Evolutionary conservation across 257 asterid genomes (phyloP), one percentile per base, ranked within the genome.

Genomic region (Jacaranda copaia): DNA sequence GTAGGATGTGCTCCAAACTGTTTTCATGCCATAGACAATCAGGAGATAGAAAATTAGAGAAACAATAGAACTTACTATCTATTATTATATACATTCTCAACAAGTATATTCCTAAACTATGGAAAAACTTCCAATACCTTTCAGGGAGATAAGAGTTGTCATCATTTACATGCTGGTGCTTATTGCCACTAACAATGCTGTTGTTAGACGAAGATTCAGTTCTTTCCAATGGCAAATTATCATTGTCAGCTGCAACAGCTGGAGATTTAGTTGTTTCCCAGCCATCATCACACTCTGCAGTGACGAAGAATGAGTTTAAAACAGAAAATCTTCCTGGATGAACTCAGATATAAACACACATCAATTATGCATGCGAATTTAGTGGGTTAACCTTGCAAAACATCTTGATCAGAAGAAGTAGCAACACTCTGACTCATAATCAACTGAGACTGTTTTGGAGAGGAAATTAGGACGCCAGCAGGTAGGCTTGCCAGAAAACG

Each of bases 1-100:
- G 96, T 75, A 92, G 91, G 77, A 69, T 66, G 82, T 87, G 86
- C 84, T 88, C 93, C 82, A 90, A 80, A 82, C 90, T 88, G 93
- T 80, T 81, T 74, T 64, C 60, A 68, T 18, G 19, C 18, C 82
- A 78, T 72, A 83, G 48, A 64, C 59, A 35, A 52, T 64, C 68
- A 67, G 52, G 16, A 69, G 51, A 60, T 53, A 62, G 56, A 58
- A 53, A 40, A 53, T 56, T 55, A 25, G 73, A 61, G 51, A 25
- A 5, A 53, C 5, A 15, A 51, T 32, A 8, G 46, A 55, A 13
- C 32, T 25, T 25, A 25, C 32, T 25, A 25, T 25, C 32, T 25
- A 25, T 25, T 25, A 25, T 25, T 25, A 53, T 8, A 14, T 15
- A 53, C 20, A 53, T n/a, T 53, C 9, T 53, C 25, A 53, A 53